phyloP scores from a whole-genome alignment of 768 basidiomycete species.

The Paxillus involutus region DNA sequence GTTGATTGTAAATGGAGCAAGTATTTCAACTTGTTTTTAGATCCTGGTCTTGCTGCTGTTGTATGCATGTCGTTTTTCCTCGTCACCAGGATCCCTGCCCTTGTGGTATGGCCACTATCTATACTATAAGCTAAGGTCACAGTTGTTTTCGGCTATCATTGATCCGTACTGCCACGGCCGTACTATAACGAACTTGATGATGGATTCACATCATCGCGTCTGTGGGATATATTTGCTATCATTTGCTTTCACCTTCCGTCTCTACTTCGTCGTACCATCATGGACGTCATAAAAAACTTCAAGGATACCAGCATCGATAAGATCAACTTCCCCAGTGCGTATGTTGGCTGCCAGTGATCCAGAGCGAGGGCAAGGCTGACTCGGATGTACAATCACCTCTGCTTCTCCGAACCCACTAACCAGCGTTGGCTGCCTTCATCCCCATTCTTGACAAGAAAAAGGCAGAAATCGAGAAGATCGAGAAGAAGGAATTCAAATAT shows the following conservation, averaged over 20 bases:
- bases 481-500: constrained; percentile 56
- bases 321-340: constrained; percentile 37
- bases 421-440: constrained; percentile 49
- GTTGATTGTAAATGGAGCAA: no score
- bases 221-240: not conserved
- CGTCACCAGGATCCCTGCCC: no score
- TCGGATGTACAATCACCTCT: not conserved
- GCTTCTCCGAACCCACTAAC: not conserved
- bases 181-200: no score
- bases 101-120: no score
- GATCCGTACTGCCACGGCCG: no score
- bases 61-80: no score
- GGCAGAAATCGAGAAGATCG: constrained; percentile 44
- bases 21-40: no score
- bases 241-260: not conserved
- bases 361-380: not conserved
- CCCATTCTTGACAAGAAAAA: constrained; percentile 51
- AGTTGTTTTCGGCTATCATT: no score
- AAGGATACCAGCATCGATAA: constrained; percentile 30
- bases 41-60: no score
- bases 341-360: constrained; percentile 1
- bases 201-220: no score
- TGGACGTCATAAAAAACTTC: constrained; percentile 37
- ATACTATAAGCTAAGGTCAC: no score
- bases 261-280: constrained; percentile 9